phyloP scores from a whole-genome alignment of 2,329 filamentous ascomycete species.

The Exophiala sideris region DNA sequence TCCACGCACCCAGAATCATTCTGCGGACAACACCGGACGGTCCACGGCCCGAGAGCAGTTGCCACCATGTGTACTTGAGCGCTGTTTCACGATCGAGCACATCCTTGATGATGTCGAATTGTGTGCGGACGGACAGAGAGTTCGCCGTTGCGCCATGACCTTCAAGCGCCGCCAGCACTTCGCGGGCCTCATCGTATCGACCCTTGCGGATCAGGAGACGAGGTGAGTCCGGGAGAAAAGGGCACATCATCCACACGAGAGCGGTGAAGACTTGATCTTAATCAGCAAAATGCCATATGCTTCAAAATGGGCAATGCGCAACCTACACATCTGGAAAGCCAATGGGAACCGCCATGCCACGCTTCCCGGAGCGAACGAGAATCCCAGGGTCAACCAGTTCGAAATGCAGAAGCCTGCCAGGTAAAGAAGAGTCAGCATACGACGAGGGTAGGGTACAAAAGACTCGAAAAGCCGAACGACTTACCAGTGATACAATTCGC shows the following conservation, averaged over 20 bases:
- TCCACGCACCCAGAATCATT: conserved; percentile 46
- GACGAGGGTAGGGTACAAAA: too few relatives aligned
- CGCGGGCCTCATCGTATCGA: conserved; percentile 49
- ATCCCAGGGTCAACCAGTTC: conserved; percentile 52
- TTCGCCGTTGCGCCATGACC: conserved; percentile 31
- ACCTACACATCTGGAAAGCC: conserved; percentile 51
- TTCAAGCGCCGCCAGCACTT: conserved; percentile 40
- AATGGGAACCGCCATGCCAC: conserved; percentile 57
- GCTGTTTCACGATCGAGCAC: conserved; percentile 44
- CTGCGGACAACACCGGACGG: conserved; percentile 42
- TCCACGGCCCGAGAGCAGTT: conserved; percentile 41
- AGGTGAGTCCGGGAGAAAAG: conserved; percentile 47
- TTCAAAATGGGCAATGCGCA: too few relatives aligned
- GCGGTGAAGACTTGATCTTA: conserved; percentile 44
- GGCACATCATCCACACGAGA: conserved; percentile 44
- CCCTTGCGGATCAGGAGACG: conserved; percentile 58
- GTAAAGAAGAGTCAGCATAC: too few relatives aligned
- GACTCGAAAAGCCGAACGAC: too few relatives aligned
- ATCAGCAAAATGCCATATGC: too few relatives aligned
- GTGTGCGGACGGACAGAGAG: conserved; percentile 30
- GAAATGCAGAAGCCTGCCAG: conserved; percentile 37
- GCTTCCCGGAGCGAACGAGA: conserved; percentile 50
- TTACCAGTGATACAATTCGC: conserved; percentile 46
- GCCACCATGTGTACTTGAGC: conserved; percentile 45
- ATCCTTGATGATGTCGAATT: conserved; percentile 37